Base-by-base conservation (phyloP, 148 eudicot species). In the Vaccinium corymbosum region DNA sequence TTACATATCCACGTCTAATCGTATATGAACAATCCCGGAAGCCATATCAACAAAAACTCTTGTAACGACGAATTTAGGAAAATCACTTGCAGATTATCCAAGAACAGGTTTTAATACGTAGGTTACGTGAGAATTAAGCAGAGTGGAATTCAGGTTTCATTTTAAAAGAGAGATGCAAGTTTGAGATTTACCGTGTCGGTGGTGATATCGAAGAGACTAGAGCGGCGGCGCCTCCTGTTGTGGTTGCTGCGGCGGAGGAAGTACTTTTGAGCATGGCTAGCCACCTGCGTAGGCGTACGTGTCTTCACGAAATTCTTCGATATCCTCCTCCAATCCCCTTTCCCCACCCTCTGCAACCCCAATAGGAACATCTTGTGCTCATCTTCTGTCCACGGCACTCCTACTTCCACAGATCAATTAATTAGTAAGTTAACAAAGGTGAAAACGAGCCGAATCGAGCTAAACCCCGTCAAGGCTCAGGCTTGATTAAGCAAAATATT, bases 321-420 rank as follows among this genome's bases (percentile, higher is more conserved):
- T 73, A 94, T 94, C 0, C 95, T 94, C 88, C 97, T 91, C 98
- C 98, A 94, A 85, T 94, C 98, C 56, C 98, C 98, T 91, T 92
- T 93, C 9, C 98, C 95, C 2, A 92, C 94, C 80, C 88, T 88
- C 79, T 91, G 90, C 80, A 94, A 87, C 68, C 98, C 98, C 64
- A 90, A 14, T 68, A 94, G 77, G 81, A 94, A 94, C 66, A 89
- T 86, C 81, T 82, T 90, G 83, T 94, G 98, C 84, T 94, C 98
- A 51, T 90, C 94, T 82, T 94, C 96, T 1, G 94, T 94, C 98
- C 98, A 94, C 22, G 98, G 92, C 17, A 92, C 88, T 42, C 98
- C 98, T 94, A 57, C 46, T 10, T 22, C 20, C n/a, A 61, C 66
- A 42, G n/a, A 79, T 29, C 22, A 53, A 13, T 13, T 68, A 38